phyloP scores from a whole-genome alignment of 1,284 basidiomycete genomes.

The Pseudozyma flocculosa region DNA sequence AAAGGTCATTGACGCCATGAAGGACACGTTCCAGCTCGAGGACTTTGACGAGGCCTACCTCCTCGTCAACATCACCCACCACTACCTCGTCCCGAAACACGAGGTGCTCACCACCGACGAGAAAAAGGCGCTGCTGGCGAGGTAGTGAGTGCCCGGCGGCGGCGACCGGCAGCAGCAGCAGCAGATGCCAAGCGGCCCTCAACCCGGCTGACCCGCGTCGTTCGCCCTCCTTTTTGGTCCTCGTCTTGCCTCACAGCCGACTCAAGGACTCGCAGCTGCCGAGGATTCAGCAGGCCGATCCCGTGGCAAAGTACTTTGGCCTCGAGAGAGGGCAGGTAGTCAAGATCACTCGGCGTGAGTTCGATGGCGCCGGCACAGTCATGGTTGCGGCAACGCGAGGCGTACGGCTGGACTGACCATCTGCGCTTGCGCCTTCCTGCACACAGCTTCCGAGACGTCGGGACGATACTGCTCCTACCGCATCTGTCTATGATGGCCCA shows the following conservation, averaged over 20 bases:
- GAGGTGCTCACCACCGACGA: conserved; percentile 82
- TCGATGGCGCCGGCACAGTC: background rate
- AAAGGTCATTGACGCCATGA: conserved; percentile 65
- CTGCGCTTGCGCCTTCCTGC: too few species aligned
- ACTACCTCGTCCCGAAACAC: conserved; percentile 91
- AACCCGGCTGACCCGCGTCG: too few species aligned
- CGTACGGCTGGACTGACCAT: too few species aligned
- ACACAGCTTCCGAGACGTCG: conserved; percentile 84
- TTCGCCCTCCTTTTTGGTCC: too few species aligned
- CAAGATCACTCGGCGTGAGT: conserved; percentile 78
- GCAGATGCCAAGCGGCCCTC: too few species aligned
- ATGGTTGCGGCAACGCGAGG: background rate
- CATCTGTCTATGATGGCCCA: conserved; percentile 63
- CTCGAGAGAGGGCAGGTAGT: conserved; percentile 93
- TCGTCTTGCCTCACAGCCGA: conserved; percentile 66
- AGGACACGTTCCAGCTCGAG: conserved; percentile 78
- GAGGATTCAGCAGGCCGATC: conserved; percentile 91
- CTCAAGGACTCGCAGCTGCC: conserved; percentile 97
- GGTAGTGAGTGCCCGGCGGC: conserved; percentile 73
- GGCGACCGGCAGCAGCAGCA: too few species aligned
- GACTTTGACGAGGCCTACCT: conserved; percentile 96
- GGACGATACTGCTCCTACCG: conserved; percentile 92
- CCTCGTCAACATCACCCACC: conserved; percentile 91
- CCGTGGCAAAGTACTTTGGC: conserved; percentile 96
- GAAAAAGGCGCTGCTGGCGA: conserved; percentile 81